Base-by-base conservation (phyloP, 1,284 basidiomycete species). In the Puccinia polysora region DNA sequence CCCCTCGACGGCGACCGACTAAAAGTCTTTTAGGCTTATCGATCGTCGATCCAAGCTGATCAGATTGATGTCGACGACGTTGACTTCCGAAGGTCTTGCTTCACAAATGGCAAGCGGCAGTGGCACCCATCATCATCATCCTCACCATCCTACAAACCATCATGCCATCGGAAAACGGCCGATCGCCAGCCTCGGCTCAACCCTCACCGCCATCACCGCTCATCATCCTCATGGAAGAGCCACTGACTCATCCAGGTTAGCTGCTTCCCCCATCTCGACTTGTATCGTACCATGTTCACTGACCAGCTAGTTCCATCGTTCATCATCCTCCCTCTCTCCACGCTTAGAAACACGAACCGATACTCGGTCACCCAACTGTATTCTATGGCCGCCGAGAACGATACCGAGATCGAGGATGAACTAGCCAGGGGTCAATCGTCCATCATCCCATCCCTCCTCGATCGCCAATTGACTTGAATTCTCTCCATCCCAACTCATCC, bases 371-470 rank as follows among this genome's bases (percentile, higher is more conserved):
- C 91, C 69, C 91, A 91, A 25, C 85, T 97, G 77, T 97, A 97
- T 81, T 92, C 89, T 77, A 92, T 98, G 87, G 94, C 94, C 12
- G 95, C 94, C 32, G 94, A 98, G 81, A 92, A 97, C 84, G 95
- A 98, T 79, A 89, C 96, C 32, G 96, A 98, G 80, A 90, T 97
- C 52, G 94, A 97, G 81, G 95, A 98, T 81, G 95, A 98, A 81
- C 83, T 98, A 73, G 93, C 94, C 8, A 84, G 91, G 84, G 90
- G 91, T 91, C 20, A 40, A 34, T 47, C 1, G 2, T 15, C 1
- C 52, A 40, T 20, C 5, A 10, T 18, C 28, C 20, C n/a, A 62
- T 4, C 2, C 7, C 20, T 28, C 4, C 5, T 15, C 20, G 10
- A 36, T 14, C 6, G 20, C 36, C 59, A 36, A 36, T 49, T 45